These are phyloP conservation scores for Cutaneotrichosporon cutaneum DNA, from an alignment of 1,284 basidiomycete genomes.

Conservation along the genomic window DNA sequence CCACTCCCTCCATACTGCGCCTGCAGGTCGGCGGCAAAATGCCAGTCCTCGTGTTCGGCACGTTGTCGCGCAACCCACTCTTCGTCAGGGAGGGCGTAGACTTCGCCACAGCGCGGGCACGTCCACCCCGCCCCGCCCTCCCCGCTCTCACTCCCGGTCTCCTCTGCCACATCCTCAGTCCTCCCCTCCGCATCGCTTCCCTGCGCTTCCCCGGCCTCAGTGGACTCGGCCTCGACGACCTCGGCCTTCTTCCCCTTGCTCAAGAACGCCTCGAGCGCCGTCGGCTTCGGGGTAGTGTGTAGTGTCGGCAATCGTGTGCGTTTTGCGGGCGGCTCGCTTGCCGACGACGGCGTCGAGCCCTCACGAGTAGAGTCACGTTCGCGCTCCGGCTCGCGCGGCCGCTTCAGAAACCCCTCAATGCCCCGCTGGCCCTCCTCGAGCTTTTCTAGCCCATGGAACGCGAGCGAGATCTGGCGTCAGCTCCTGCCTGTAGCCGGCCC, in stretches of 20 bases:
- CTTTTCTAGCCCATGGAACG: slow-evolving; percentile 78
- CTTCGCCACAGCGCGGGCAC: slow-evolving; percentile 34
- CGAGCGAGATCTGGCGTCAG: slow-evolving; percentile 60
- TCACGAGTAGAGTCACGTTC: no score
- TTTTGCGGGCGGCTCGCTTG: slow-evolving; percentile 24
- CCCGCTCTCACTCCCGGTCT: neutral
- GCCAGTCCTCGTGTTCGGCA: slow-evolving; percentile 79
- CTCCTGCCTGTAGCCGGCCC: slow-evolving; percentile 8
- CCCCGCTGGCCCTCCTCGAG: slow-evolving; percentile 77
- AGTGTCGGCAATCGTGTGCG: slow-evolving; percentile 35
- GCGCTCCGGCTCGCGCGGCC: neutral
- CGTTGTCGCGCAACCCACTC: slow-evolving; percentile 54
- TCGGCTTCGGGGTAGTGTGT: slow-evolving; percentile 27
- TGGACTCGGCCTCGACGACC: neutral
- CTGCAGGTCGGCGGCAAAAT: slow-evolving; percentile 74
- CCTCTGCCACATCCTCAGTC: no score
- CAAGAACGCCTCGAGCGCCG: slow-evolving; percentile 37
- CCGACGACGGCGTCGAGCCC: neutral
- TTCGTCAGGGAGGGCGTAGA: slow-evolving; percentile 20
- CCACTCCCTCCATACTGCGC: slow-evolving; percentile 27
- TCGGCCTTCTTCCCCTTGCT: neutral
- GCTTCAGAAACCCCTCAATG: slow-evolving; percentile 77
- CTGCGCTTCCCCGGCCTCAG: neutral
- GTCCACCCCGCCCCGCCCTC: neutral
- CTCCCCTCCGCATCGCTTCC: no score